Conservation (phyloP, 495 filamentous ascomycete species). For the Aspergillus indologenus region DNA sequence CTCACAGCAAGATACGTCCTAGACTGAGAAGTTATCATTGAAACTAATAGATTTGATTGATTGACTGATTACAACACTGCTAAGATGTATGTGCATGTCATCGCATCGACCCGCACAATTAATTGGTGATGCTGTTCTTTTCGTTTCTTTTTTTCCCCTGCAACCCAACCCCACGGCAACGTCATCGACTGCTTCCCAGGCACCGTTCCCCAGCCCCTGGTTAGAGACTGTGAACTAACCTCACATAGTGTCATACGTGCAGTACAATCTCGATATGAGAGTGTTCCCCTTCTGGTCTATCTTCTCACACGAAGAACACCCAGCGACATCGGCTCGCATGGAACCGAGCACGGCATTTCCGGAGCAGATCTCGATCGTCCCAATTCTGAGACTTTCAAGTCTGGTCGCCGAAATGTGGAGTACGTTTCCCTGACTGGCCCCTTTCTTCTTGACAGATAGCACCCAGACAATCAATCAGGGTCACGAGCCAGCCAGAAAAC, state of each 20-base stretch:
- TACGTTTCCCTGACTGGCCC: not conserved
- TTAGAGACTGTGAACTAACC: not conserved
- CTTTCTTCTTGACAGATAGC: not conserved
- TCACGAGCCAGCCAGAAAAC: constrained; percentile 1
- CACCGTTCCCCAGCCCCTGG: not conserved
- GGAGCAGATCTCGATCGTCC: not conserved
- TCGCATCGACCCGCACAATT: not conserved
- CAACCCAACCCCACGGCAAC: constrained; percentile 8
- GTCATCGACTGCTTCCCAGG: constrained; percentile 6
- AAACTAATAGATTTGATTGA: too few relatives aligned
- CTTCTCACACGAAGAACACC: not conserved
- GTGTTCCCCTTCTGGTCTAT: not conserved
- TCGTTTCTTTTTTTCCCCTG: not conserved
- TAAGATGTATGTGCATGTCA: not conserved
- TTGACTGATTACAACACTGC: too few relatives aligned
- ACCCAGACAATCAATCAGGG: not conserved
- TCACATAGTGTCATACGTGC: not conserved
- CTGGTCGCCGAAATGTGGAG: not conserved
- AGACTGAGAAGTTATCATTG: too few relatives aligned
- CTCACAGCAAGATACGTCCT: too few relatives aligned
- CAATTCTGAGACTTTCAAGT: not conserved
- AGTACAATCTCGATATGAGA: not conserved
- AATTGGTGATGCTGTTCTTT: too few relatives aligned
- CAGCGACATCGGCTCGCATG: not conserved
- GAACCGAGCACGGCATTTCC: not conserved